Conservation (phyloP, 2,329 filamentous ascomycete genomes). For the Pseudopyrenochaeta lycopersici region DNA sequence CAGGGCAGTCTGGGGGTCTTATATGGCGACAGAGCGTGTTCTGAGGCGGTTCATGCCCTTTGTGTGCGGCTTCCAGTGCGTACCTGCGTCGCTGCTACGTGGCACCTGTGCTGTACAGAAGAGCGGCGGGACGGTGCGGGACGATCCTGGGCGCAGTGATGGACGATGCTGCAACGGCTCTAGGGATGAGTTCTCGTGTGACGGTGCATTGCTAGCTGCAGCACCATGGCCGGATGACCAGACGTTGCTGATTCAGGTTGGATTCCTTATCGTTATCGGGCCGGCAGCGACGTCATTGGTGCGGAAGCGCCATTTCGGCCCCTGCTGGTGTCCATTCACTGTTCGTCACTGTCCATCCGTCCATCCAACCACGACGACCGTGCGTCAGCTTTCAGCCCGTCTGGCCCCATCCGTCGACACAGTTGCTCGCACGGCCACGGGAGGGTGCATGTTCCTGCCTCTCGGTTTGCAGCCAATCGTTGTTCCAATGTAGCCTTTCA, state of each 20-base stretch:
- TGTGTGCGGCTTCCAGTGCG: slow-evolving; percentile 36
- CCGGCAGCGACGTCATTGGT: slow-evolving; percentile 31
- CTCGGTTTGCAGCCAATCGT: slow-evolving; percentile 15
- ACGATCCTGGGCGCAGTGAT: slow-evolving; percentile 46
- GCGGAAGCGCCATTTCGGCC: slow-evolving; percentile 8
- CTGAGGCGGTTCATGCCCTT: slow-evolving; percentile 34
- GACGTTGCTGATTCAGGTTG: slow-evolving; percentile 12
- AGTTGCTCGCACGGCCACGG: slow-evolving; percentile 22
- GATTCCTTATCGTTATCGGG: slow-evolving; percentile 36
- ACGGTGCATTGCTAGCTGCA: slow-evolving; percentile 42
- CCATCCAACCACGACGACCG: no score
- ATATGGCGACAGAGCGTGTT: slow-evolving; percentile 28
- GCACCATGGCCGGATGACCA: slow-evolving; percentile 23
- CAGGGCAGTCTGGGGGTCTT: slow-evolving; percentile 29
- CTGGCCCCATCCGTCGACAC: slow-evolving; percentile 2
- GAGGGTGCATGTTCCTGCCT: slow-evolving; percentile 25
- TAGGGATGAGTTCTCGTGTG: slow-evolving; percentile 32
- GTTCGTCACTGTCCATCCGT: no score
- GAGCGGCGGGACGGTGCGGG: slow-evolving; percentile 45
- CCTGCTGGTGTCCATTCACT: neutral
- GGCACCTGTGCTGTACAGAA: slow-evolving; percentile 48
- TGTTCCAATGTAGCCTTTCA: slow-evolving; percentile 3
- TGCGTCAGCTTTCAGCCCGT: slow-evolving; percentile 21
- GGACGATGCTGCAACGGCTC: slow-evolving; percentile 29
- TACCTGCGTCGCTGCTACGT: slow-evolving; percentile 48